phyloP scores from a whole-genome alignment of 495 filamentous ascomycete genomes.

The Hyaloscypha hepaticicola region DNA sequence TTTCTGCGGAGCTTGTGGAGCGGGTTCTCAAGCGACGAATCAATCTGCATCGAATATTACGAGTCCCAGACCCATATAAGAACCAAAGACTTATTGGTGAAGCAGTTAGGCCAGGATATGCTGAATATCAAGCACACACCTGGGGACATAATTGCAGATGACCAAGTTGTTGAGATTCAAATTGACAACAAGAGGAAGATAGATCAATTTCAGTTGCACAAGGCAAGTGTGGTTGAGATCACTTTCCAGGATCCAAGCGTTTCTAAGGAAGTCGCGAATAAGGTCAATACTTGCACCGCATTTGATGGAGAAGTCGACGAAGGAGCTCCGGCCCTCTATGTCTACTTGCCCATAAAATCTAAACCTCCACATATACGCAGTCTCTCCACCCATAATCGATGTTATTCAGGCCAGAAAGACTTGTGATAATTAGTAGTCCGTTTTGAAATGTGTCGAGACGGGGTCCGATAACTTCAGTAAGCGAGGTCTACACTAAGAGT shows the following conservation, averaged over 20 bases:
- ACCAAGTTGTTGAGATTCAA: not conserved
- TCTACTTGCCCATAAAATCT: no score
- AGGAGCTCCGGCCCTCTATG: not conserved
- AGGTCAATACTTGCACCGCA: not conserved
- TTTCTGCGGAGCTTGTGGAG: no score
- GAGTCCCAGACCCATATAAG: not conserved
- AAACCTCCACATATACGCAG: no score
- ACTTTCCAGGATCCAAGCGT: not conserved
- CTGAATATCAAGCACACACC: not conserved
- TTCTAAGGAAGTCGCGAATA: not conserved
- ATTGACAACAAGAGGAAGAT: not conserved
- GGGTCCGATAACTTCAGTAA: no score
- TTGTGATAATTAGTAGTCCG: no score
- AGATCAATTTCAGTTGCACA: not conserved
- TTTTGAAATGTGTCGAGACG: no score
- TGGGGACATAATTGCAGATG: not conserved
- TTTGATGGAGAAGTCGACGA: not conserved
- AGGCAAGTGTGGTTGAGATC: not conserved
- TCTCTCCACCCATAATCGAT: no score
- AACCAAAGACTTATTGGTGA: not conserved
- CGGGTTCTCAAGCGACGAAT: not conserved
- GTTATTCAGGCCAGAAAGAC: no score
- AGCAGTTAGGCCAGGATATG: not conserved
- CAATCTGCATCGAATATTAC: not conserved
- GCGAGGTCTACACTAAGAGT: no score